Evolutionary conservation across 768 basidiomycete genomes (phyloP), one percentile per base, ranked within the genome.

Genomic region (Tephrocybe sp.): DNA sequence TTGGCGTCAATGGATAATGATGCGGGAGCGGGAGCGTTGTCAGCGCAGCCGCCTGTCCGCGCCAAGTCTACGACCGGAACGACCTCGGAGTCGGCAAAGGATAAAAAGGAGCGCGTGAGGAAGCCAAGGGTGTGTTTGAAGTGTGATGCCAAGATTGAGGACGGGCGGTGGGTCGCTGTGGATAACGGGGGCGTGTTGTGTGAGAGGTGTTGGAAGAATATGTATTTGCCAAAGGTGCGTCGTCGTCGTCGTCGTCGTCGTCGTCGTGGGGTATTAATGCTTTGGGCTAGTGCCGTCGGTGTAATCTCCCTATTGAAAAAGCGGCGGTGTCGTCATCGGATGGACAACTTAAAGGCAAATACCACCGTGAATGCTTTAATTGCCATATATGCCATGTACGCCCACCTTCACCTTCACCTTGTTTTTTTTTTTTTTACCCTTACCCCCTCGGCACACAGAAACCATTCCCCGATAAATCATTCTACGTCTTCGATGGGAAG

Each of bases 201-300:
- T 66, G 95, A 94, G 63, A 70, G 68, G 60, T 95, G 94, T 66
- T 97, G 94, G 94, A 97, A 96, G 76, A 84, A 89, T 61, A 88
- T 95, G 85, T 97, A 96, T 72, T 69, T 97, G 55, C 94, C 94
- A 54, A 93, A 92, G 75, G 91, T 89, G 55, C 36, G 55, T 48
- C 33, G 32, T n/a, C n/a, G n/a, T n/a, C n/a, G n/a, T n/a, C n/a
- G n/a, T n/a, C n/a, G n/a, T n/a, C n/a, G n/a, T n/a, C n/a, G n/a
- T n/a, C n/a, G n/a, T n/a, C n/a, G n/a, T n/a, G n/a, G n/a, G n/a
- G n/a, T n/a, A n/a, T n/a, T n/a, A n/a, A n/a, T n/a, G n/a, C n/a
- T n/a, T n/a, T n/a, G n/a, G n/a, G n/a, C n/a, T n/a, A 92, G 89
- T 97, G 94, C 63, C 89, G 93, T 31, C 79, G 93, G 39, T 98